phyloP scores from a whole-genome alignment of 768 basidiomycete species.

The Trametes cubensis region DNA sequence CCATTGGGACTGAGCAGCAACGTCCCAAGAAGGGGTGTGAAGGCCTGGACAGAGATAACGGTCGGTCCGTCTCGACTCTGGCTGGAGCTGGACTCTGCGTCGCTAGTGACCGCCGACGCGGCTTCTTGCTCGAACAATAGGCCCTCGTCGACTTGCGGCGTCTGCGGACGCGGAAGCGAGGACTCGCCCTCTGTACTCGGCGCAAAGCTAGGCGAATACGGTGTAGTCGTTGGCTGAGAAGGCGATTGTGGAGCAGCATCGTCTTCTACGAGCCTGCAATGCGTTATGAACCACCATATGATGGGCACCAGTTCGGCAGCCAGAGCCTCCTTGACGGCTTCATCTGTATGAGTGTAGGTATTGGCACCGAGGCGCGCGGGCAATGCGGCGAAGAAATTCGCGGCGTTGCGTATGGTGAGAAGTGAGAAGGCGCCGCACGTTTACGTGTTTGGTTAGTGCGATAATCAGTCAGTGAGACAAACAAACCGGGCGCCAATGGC shows the following conservation, averaged over 20 bases:
- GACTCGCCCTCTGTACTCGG: slow-evolving; percentile 1
- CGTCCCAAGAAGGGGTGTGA: slow-evolving; percentile 90
- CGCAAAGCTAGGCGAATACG: not conserved
- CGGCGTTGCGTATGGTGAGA: slow-evolving; percentile 12
- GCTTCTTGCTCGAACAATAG: not conserved
- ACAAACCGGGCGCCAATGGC: slow-evolving; percentile 13
- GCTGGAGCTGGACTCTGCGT: slow-evolving; percentile 35
- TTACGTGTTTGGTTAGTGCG: slow-evolving; percentile 20
- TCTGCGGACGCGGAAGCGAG: slow-evolving; percentile 1
- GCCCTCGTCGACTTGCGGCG: slow-evolving; percentile 5
- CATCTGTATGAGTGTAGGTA: slow-evolving; percentile 52
- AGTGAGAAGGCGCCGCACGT: slow-evolving; percentile 9
- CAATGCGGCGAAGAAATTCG: slow-evolving; percentile 12
- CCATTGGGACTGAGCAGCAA: slow-evolving; percentile 81
- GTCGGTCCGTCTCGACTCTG: slow-evolving; percentile 29
- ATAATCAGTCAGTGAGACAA: not conserved
- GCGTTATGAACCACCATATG: slow-evolving; percentile 91
- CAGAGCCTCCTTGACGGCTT: slow-evolving; percentile 85
- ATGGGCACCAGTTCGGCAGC: slow-evolving; percentile 77
- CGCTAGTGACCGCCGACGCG: slow-evolving; percentile 47
- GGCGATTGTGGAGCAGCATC: slow-evolving; percentile 19
- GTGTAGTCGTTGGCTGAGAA: slow-evolving; percentile 17
- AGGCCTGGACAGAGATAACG: slow-evolving; percentile 77
- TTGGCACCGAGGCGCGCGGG: slow-evolving; percentile 2
- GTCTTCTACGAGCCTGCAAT: slow-evolving; percentile 34